These are phyloP conservation scores for Candida caryicola DNA, from an alignment of 805 yeast species.

Conservation along the genomic window DNA sequence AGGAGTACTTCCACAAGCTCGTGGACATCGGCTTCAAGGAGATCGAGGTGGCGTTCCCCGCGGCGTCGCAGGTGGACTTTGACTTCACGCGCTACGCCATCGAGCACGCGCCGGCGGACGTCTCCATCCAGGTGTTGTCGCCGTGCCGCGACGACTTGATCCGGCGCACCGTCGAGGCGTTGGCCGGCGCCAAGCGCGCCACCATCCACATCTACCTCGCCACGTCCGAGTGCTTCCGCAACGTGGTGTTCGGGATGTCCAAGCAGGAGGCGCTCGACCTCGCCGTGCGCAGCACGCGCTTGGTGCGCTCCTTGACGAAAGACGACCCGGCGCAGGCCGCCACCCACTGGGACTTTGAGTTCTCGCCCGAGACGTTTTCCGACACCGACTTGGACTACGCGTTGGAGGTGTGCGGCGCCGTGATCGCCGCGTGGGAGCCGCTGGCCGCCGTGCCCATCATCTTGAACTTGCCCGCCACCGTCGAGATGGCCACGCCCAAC, in stretches of 20 bases:
- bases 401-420: constrained; percentile 68
- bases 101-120: constrained; percentile 72
- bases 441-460: constrained; percentile 62
- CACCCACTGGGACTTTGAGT: constrained; percentile 73
- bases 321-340: constrained; percentile 53
- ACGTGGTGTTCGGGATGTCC: constrained; percentile 64
- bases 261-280: constrained; percentile 55
- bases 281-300: constrained; percentile 61
- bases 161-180: constrained; percentile 65
- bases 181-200: constrained; percentile 73
- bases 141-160: constrained; percentile 77
- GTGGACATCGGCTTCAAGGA: constrained; percentile 77
- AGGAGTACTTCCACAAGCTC: constrained; percentile 63
- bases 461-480: constrained; percentile 82
- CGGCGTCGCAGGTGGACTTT: constrained; percentile 77
- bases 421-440: constrained; percentile 73
- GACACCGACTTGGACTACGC: constrained; percentile 67
- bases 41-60: constrained; percentile 79
- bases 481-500: constrained; percentile 78
- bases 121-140: constrained; percentile 69
- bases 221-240: constrained; percentile 69
- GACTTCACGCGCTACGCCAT: constrained; percentile 77
- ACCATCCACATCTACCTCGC: constrained; percentile 76
- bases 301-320: constrained; percentile 66
- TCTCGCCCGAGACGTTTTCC: constrained; percentile 77